These are phyloP conservation scores for Leishmania mexicana DNA, from an alignment of 208 protist genomes.

Conservation along the genomic window DNA sequence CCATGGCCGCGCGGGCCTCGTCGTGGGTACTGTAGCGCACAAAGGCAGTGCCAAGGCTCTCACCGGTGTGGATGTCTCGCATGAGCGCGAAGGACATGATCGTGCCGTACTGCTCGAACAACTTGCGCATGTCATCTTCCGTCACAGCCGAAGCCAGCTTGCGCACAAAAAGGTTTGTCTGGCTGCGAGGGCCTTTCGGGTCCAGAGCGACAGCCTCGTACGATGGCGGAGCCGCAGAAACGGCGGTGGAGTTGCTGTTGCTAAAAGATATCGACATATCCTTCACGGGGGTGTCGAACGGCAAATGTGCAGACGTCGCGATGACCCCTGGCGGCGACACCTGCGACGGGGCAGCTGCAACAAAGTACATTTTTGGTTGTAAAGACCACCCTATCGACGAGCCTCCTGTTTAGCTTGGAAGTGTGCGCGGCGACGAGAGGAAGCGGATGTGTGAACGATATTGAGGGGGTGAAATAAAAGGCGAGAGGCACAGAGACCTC, in stretches of 20 bases:
- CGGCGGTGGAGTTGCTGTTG: background rate
- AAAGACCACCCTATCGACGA: background rate
- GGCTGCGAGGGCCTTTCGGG: slow-evolving; percentile 62
- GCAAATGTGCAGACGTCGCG: background rate
- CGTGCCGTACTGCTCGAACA: slow-evolving; percentile 66
- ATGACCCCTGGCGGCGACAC: slow-evolving; percentile 8
- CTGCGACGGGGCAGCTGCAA: slow-evolving; percentile 2
- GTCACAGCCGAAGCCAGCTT: slow-evolving; percentile 64
- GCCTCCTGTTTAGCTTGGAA: background rate
- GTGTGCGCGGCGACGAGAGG: background rate
- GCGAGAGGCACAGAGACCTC: background rate
- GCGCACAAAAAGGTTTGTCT: slow-evolving; percentile 84
- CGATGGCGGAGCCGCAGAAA: slow-evolving; percentile 32
- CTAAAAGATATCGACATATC: slow-evolving; percentile 4
- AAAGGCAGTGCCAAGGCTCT: slow-evolving; percentile 84
- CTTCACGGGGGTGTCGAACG: slow-evolving; percentile 15
- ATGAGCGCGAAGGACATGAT: slow-evolving; percentile 73
- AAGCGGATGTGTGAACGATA: background rate
- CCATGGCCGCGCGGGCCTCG: slow-evolving; percentile 62
- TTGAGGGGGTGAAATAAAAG: background rate
- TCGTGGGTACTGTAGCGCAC: slow-evolving; percentile 74
- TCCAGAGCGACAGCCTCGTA: slow-evolving; percentile 56
- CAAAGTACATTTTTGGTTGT: slow-evolving; percentile 18
- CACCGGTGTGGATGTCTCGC: slow-evolving; percentile 87
- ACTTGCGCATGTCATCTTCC: slow-evolving; percentile 52